phyloP scores from a whole-genome alignment of 2,329 filamentous ascomycete genomes.

The Colletotrichum filicis region DNA sequence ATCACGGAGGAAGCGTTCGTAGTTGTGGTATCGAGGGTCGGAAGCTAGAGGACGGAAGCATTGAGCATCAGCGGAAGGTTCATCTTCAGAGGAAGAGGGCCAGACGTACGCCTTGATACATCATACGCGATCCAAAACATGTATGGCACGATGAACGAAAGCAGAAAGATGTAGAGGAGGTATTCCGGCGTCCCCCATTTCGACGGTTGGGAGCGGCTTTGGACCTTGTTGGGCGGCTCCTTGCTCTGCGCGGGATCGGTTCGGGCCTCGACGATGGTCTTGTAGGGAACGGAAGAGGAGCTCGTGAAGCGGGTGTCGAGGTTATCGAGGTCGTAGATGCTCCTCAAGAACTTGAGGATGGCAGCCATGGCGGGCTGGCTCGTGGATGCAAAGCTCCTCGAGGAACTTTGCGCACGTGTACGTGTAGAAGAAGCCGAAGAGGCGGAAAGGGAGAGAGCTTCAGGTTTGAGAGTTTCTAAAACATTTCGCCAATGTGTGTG shows the following conservation, averaged over 20 bases:
- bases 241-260: conserved; percentile 47
- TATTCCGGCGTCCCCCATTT: conserved; percentile 92
- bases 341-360: conserved; percentile 54
- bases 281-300: conserved; percentile 75
- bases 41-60: conserved; percentile 66
- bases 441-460: not conserved
- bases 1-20: conserved; percentile 74
- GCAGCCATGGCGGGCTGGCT: conserved; percentile 49
- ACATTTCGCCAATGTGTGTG: conserved; percentile 8
- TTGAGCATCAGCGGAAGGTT: not conserved
- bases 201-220: conserved; percentile 64
- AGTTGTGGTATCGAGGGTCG: conserved; percentile 84
- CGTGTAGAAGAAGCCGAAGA: not conserved
- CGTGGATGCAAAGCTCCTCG: not conserved
- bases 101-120: conserved; percentile 79
- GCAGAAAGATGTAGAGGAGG: conserved; percentile 79
- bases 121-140: conserved; percentile 94
- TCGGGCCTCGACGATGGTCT: conserved; percentile 64
- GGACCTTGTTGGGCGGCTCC: conserved; percentile 54
- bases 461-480: not conserved
- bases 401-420: not conserved
- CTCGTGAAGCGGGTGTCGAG: conserved; percentile 74
- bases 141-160: conserved; percentile 74
- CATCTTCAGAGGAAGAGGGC: not conserved
- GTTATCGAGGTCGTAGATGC: conserved; percentile 73